Percentiles rank a stretch among this genome's conserved stretches.
phyloP scores from a whole-genome alignment of 164 flowering plant species.

The Kalanchoe fedtschenkoi region DNA sequence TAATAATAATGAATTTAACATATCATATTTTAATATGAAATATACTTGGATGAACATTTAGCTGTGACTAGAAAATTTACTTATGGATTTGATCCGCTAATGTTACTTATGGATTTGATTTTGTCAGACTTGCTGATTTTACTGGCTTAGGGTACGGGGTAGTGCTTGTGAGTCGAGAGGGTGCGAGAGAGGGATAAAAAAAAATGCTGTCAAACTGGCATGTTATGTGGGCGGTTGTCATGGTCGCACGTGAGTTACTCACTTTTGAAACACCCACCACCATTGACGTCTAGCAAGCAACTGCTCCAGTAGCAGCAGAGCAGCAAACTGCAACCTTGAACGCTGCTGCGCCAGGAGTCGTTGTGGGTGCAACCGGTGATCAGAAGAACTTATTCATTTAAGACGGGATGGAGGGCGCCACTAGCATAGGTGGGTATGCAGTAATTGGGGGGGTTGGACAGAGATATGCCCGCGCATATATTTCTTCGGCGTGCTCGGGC shows the following conservation, averaged over 20 bases:
- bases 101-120: too few relatives aligned
- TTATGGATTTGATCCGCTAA: too few relatives aligned
- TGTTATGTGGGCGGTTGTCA: neutral
- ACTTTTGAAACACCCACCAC: neutral
- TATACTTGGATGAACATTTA: too few relatives aligned
- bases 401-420: neutral
- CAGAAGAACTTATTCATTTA: neutral
- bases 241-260: constrained; percentile 2
- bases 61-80: too few relatives aligned
- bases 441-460: too few relatives aligned
- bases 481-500: too few relatives aligned
- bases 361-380: neutral
- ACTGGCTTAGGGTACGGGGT: too few relatives aligned
- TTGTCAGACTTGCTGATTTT: too few relatives aligned
- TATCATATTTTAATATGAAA: too few relatives aligned
- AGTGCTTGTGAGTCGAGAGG: too few relatives aligned
- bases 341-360: neutral
- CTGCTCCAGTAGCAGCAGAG: neutral
- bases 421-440: neutral
- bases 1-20: too few relatives aligned
- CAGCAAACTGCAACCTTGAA: neutral
- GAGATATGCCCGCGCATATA: too few relatives aligned
- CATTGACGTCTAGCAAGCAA: neutral
- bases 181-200: neutral
- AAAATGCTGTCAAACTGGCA: neutral